Evolutionary conservation across 495 filamentous ascomycete genomes (phyloP), one percentile per base, ranked within the genome.

Genomic region (Tuber borchii): DNA sequence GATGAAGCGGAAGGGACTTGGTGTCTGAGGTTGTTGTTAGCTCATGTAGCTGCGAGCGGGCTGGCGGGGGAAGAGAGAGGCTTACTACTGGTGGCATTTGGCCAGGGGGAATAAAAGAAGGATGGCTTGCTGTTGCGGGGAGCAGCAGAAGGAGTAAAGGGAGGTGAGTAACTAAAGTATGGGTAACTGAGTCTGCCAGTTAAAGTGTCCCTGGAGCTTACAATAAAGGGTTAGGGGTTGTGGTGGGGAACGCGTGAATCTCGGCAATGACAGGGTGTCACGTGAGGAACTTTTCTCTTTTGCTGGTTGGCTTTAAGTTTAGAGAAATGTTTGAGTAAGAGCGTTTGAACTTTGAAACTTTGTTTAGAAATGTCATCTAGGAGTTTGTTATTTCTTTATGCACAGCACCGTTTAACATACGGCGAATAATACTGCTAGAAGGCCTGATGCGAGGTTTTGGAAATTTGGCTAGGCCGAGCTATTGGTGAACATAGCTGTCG

Each of bases 1-100:
- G 56, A 34, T 65, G 56, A 65, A 65, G 56, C 56, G 56, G 56
- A 65, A 34, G 26, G 56, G 56, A 34, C 56, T 34, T 34, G 56
- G 56, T 65, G 56, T 65, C 56, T 65, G 26, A 26, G 26, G 56
- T 17, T 65, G 56, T 65, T 65, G 56, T 65, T 65, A 34, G 56
- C 56, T 17, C 56, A 65, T 34, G 34, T 34, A 34, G 26, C 56
- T 65, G 2, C 14, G 6, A 65, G 56, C 19, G 56, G 56, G 56
- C 26, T 7, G 26, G 56, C 34, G 56, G 56, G 56, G 14, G 12
- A 61, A 31, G 26, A 34, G 26, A 65, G 26, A 65, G 34, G 26
- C 56, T 65, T 65, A 65, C 56, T 34, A 34, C 26, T 34, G 56
- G 56, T 17, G 56, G 56, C 56, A 65, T 65, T 34, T 17, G 56